Evolutionary conservation across 768 basidiomycete species (phyloP), one percentile per base, ranked within the genome.

Genomic region (Tylopilus rubrobrunneus): DNA sequence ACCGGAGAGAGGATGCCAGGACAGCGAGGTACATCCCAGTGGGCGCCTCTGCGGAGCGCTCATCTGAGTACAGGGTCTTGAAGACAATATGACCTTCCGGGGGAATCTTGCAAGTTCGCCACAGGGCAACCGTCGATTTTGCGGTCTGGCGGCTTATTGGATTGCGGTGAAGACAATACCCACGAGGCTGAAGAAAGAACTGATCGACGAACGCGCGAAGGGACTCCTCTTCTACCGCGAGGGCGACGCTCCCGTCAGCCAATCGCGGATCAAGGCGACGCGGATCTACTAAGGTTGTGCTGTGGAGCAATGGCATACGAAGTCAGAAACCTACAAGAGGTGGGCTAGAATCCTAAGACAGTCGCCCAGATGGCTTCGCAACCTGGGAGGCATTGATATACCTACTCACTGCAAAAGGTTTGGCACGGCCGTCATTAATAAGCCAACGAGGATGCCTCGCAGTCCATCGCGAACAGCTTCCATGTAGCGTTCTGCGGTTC

Each of bases 381-480:
- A 43, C 31, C 17, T n/a, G 29, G 52, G 41, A 46, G 54, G 51
- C 63, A 59, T 59, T n/a, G n/a, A n/a, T n/a, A n/a, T n/a, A 25
- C 25, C 5, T 25, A 55, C 14, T 45, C 49, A 48, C 43, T 40
- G 57, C 63, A 65, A 65, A 56, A n/a, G 51, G 63, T 62, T 62
- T 62, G 28, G 57, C 60, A 64, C 63, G 53, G 63, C 63, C 63
- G n/a, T n/a, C n/a, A n/a, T n/a, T n/a, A n/a, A 65, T 63, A 39
- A 28, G 51, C 40, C 60, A 65, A 64, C 48, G 63, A 64, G 63
- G 63, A 65, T 51, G 48, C 63, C 62, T 63, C 36, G 59, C 58
- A 59, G 62, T 54, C 41, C 17, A 28, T 64, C 51, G 36, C 44
- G 29, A 41, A 47, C 25, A 37, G 49, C 41, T 37, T 62, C 45